Evolutionary conservation across 2,329 filamentous ascomycete species (phyloP), one percentile per base, ranked within the genome.

Genomic region (Sclerotinia trifoliorum): DNA sequence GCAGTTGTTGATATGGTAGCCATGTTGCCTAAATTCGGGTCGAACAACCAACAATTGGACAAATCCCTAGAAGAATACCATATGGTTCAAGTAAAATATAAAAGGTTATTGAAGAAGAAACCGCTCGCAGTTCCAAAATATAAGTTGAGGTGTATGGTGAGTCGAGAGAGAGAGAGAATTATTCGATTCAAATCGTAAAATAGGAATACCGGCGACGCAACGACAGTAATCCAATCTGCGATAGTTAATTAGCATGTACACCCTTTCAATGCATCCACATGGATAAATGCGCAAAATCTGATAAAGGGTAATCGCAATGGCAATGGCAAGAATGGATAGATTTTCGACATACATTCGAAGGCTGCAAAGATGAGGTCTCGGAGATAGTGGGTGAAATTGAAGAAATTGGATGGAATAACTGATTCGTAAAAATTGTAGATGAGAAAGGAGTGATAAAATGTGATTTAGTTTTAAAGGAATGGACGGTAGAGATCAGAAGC

Each of bases 401-500:
- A n/a, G 62, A 65, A 65, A 65, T 44, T 54, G 17, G 65, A 67
- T 46, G 65, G 35, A 54, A 67, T 62, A 62, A 67, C 3, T 39
- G 44, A 56, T 24, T 57, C 19, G 24, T 57, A 57, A 55, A 64
- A 42, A 35, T 64, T 8, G 61, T n/a, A 64, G 35, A 29, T 57
- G 42, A 51, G 48, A 62, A 67, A 54, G 46, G 56, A 66, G 29
- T 51, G 64, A 57, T 66, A 49, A 49, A 62, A 62, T 32, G 46
- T 42, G n/a, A 32, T 42, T 63, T 55, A 51, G 58, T 39, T 39
- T 68, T 64, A 64, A 68, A 68, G 58, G 66, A 68, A 68, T 68
- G 66, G 66, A 68, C 66, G 66, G 66, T 65, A 68, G 60, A 68
- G 66, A 68, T 68, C 60, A 68, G 60, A 68, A 65, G 60, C 60